Conservation (phyloP, 805 yeast genomes). For the Saccharomycopsis malanga region DNA sequence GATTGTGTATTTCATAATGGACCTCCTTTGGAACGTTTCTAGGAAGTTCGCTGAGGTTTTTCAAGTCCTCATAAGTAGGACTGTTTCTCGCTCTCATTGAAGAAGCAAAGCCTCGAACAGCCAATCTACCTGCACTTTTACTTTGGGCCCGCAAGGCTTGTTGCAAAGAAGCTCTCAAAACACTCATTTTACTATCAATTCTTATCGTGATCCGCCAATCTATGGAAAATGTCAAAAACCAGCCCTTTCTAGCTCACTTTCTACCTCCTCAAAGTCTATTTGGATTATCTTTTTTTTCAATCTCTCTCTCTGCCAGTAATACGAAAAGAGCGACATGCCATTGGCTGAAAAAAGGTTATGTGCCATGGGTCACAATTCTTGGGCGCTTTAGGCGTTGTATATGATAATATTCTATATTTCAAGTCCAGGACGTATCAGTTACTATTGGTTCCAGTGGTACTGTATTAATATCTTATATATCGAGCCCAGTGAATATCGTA, state of each 20-base stretch:
- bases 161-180: not conserved
- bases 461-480: too few relatives aligned
- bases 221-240: not conserved
- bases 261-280: not conserved
- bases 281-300: not conserved
- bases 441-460: too few relatives aligned
- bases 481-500: too few relatives aligned
- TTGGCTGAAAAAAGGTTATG: conserved; percentile 1
- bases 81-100: not conserved
- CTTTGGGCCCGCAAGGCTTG: not conserved
- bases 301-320: not conserved
- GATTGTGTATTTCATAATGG: conserved; percentile 41
- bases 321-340: not conserved
- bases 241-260: not conserved
- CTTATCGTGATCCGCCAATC: not conserved
- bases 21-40: conserved; percentile 22
- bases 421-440: too few relatives aligned
- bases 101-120: not conserved
- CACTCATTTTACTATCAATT: not conserved
- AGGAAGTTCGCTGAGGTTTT: conserved; percentile 17
- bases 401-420: too few relatives aligned
- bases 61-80: conserved; percentile 20
- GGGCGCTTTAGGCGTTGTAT: too few relatives aligned
- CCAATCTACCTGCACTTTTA: not conserved
- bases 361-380: too few relatives aligned